Evolutionary conservation across 2,329 filamentous ascomycete genomes (phyloP), one percentile per base, ranked within the genome.

Genomic region (Clarireedia sp.): DNA sequence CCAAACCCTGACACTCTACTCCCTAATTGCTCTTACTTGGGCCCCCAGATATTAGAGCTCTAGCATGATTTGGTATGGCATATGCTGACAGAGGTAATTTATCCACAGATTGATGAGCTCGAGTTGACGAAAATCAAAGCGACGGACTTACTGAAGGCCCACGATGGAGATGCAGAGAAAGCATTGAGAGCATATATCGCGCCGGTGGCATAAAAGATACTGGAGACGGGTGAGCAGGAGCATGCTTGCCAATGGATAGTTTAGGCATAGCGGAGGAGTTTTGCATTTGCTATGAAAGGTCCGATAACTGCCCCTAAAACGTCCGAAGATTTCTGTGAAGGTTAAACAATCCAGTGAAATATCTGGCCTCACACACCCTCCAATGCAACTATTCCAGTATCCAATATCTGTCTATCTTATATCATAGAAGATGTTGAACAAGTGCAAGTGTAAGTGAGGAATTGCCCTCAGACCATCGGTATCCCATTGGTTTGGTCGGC

Each of bases 41-140:
- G 17, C 23, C 10, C 5, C 3, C 14, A 46, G 24, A 14, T n/a
- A 49, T 26, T 7, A 46, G 21, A 26, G 21, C 17, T 19, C 9
- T 17, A 33, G 19, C 41, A 37, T 36, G 26, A 52, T 24, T 9
- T 21, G 10, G 12, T 9, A 21, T 19, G 26, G 19, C 9, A 16
- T 23, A 23, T 54, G 53, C 60, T 64, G 45, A 65, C 59, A 21
- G 23, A 12, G 21, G 29, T 9, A 19, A 19, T 48, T 43, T 21
- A 12, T 38, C 45, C n/a, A 24, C 44, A 85, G 83, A 75, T 87
- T 12, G 82, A 87, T 48, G 79, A 91, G 68, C 76, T 91, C 33
- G 87, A 92, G 59, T 68, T 92, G 37, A 72, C 80, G 1, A 90
- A 89, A 70, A 63, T 73, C 2, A 89, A 85, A 69, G 89, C 86